phyloP scores from a whole-genome alignment of 2,329 filamentous ascomycete genomes.

The Fusarium secorum region DNA sequence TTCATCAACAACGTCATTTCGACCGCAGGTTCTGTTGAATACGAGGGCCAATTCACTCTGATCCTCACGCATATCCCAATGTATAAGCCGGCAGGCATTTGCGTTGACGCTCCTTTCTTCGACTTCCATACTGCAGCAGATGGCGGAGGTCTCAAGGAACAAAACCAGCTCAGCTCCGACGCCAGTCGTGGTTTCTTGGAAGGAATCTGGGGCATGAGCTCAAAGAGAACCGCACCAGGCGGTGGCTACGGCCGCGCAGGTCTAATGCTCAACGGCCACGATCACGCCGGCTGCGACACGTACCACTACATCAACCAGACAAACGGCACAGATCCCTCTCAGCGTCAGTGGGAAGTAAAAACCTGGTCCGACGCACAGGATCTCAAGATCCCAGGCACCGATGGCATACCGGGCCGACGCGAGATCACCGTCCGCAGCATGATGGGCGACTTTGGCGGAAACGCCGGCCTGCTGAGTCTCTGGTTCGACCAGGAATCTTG shows the following conservation, averaged over 20 bases:
- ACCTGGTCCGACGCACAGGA: conserved; percentile 57
- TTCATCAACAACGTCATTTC: conserved; percentile 77
- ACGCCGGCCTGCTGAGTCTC: conserved; percentile 84
- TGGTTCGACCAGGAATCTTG: conserved; percentile 82
- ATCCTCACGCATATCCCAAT: conserved; percentile 92
- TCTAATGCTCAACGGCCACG: conserved; percentile 89
- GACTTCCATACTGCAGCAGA: conserved; percentile 74
- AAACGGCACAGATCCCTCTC: conserved; percentile 48
- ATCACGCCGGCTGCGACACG: conserved; percentile 92
- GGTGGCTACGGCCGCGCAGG: conserved; percentile 74
- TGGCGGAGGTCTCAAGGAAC: conserved; percentile 80
- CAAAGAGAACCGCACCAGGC: conserved; percentile 64
- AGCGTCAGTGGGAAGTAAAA: conserved; percentile 59
- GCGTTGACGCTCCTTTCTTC: conserved; percentile 85
- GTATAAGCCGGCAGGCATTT: conserved; percentile 82
- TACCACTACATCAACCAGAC: conserved; percentile 81
- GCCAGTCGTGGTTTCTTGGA: conserved; percentile 80
- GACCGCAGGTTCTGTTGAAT: conserved; percentile 67
- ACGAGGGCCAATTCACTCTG: conserved; percentile 75
- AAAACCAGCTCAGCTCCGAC: conserved; percentile 83
- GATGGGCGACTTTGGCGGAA: conserved; percentile 97
- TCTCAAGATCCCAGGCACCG: conserved; percentile 51
- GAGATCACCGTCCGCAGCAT: conserved; percentile 96
- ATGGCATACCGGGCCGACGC: conserved; percentile 69
- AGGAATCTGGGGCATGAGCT: conserved; percentile 81